Evolutionary conservation across 2,329 filamentous ascomycete species (phyloP).

Genomic region (Simplicillium aogashimaense): DNA sequence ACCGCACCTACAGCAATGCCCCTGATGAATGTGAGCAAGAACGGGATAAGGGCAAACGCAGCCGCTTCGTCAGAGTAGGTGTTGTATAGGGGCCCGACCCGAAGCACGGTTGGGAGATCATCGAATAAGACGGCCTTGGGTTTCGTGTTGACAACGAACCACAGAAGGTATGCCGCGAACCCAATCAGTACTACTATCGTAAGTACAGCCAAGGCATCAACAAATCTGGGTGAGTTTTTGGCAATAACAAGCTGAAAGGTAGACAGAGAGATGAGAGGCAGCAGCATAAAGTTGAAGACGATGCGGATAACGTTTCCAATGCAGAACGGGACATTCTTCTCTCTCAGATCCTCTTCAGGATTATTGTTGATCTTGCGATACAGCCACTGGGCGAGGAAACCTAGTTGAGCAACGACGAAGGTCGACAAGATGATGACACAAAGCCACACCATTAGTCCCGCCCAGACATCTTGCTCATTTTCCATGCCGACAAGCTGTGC

Average conservation of each 20-base stretch:
- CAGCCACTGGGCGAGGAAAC: slow-evolving; percentile 68
- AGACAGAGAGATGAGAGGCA: slow-evolving; percentile 79
- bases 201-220: slow-evolving; percentile 65
- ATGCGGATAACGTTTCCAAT: slow-evolving; percentile 72
- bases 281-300: slow-evolving; percentile 83
- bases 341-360: slow-evolving; percentile 75
- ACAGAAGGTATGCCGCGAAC: slow-evolving; percentile 70
- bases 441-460: slow-evolving; percentile 87
- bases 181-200: slow-evolving; percentile 63
- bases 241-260: slow-evolving; percentile 85
- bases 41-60: slow-evolving; percentile 78
- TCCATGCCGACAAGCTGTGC: slow-evolving; percentile 77
- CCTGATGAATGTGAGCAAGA: slow-evolving; percentile 74
- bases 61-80: slow-evolving; percentile 92
- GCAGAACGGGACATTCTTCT: slow-evolving; percentile 86
- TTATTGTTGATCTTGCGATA: slow-evolving; percentile 61
- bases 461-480: slow-evolving; percentile 73
- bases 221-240: slow-evolving; percentile 53
- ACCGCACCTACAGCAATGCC: slow-evolving; percentile 88
- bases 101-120: slow-evolving; percentile 77
- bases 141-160: slow-evolving; percentile 68
- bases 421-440: slow-evolving; percentile 63
- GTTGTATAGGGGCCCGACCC: slow-evolving; percentile 92
- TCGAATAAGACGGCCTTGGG: slow-evolving; percentile 87
- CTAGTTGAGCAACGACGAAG: slow-evolving; percentile 62